Evolutionary conservation across 768 basidiomycete species (phyloP), one percentile per base, ranked within the genome.

Genomic region (Boletus reticuloceps): DNA sequence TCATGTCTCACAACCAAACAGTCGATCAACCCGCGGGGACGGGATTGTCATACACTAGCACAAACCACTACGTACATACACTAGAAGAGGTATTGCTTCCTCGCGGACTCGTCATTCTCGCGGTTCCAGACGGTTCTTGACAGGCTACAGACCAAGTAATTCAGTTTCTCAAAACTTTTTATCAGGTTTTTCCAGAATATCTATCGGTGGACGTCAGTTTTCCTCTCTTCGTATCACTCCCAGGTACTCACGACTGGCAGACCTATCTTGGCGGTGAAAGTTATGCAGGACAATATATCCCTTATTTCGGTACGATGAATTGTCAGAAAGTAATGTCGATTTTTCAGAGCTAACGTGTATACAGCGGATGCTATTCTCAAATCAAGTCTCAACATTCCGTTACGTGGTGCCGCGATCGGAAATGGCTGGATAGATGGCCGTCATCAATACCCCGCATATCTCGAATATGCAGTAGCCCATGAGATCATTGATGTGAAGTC

Each of bases 1-100:
- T 61, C 56, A 42, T 50, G 50, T 44, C 45, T 64, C 48, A 61
- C 45, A 14, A 6, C 49, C 40, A 31, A 16, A 22, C 66, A 99
- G 97, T 99, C 51, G 97, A 99, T 71, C 97, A 99, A 71, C 97
- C 97, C 44, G 91, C 91, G 5, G 97, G 96, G 10, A 98, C 97
- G 19, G 97, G 97, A 11, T 88, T 88, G 70, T 97, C 94, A 2
- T 94, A 91, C 65, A 84, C 89, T 19, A 85, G 89, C 55, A 93
- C 94, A 14, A 83, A 98, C 64, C 79, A 82, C 46, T 97, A 89
- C 67, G 82, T 94, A 27, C 88, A 91, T 56, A 88, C 89, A 41
- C 78, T 95, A 39, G 72, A 81, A 11, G 82, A 90, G 68, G 94
- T 83, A 66, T 22, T 69, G 37, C 38, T 72, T 16, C 58, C 62